Conservation (phyloP, 441 rosid species). For the Brassica balearica region DNA sequence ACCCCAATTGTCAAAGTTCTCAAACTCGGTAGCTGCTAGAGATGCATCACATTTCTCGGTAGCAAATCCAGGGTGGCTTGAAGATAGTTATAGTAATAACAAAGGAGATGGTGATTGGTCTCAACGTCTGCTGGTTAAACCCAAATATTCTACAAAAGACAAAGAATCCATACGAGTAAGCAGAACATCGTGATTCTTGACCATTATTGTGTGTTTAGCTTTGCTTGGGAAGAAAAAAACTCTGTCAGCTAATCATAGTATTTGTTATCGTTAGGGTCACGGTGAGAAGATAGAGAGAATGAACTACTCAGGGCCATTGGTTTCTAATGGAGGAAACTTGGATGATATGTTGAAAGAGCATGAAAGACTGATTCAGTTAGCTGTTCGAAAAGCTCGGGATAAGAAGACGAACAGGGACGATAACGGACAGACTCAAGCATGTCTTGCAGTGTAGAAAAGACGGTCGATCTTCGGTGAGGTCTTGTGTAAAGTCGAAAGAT, state of each 20-base stretch:
- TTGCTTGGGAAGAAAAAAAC: background rate
- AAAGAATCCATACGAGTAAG: background rate
- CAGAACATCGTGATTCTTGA: background rate
- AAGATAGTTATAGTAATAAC: background rate
- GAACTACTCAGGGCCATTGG: slow-evolving; percentile 6
- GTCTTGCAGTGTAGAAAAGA: slow-evolving; percentile 1
- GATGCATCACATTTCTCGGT: slow-evolving; percentile 5
- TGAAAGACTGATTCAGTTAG: slow-evolving; percentile 1
- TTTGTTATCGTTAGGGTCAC: background rate
- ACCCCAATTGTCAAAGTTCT: background rate
- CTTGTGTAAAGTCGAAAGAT: background rate
- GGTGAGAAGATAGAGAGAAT: background rate
- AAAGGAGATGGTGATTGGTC: background rate
- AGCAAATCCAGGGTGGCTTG: slow-evolving; percentile 1
- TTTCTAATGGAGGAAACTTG: slow-evolving; percentile 2
- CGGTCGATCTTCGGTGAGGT: background rate
- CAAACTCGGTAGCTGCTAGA: slow-evolving; percentile 3
- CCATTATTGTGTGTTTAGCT: background rate
- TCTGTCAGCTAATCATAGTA: background rate
- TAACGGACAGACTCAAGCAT: background rate
- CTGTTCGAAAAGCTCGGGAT: slow-evolving; percentile 9
- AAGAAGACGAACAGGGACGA: slow-evolving; percentile 3
- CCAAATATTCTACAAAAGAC: background rate
- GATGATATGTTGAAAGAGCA: slow-evolving; percentile 2
- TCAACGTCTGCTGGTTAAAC: background rate